phyloP scores from a whole-genome alignment of 2,329 filamentous ascomycete genomes.

The Lasiodiplodia sp. region DNA sequence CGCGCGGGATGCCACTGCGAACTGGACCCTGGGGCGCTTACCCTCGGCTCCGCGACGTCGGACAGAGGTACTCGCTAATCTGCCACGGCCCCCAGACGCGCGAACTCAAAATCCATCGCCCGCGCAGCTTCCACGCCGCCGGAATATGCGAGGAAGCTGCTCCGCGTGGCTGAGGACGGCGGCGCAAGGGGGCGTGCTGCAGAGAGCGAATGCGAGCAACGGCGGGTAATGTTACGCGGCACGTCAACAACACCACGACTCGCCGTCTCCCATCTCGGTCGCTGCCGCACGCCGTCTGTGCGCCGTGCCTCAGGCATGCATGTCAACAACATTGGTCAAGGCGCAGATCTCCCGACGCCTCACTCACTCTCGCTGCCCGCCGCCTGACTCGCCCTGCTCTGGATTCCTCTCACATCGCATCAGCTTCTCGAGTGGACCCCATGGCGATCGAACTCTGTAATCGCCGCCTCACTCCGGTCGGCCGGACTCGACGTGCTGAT shows the following conservation, averaged over 20 bases:
- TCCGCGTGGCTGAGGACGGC: not conserved
- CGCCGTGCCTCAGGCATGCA: slow-evolving; percentile 12
- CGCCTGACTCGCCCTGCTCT: slow-evolving; percentile 21
- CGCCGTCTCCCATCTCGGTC: slow-evolving; percentile 10
- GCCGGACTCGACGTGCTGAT: not conserved
- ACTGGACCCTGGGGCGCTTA: slow-evolving; percentile 15
- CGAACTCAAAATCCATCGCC: slow-evolving; percentile 9
- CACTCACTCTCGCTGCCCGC: slow-evolving; percentile 19
- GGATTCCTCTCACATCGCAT: not conserved
- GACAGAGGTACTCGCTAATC: slow-evolving; percentile 1
- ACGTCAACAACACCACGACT: slow-evolving; percentile 4
- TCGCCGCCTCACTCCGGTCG: not conserved
- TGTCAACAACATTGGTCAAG: slow-evolving; percentile 8
- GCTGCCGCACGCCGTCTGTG: slow-evolving; percentile 18
- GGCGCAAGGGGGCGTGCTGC: no score
- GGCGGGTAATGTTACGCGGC: slow-evolving; percentile 20
- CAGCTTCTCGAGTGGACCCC: not conserved
- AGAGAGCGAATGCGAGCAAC: slow-evolving; percentile 7
- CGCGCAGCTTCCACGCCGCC: slow-evolving; percentile 6
- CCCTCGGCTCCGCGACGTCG: not conserved
- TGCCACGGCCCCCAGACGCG: not conserved
- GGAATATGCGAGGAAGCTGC: slow-evolving; percentile 6
- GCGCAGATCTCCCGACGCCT: slow-evolving; percentile 24
- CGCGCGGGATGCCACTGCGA: slow-evolving; percentile 12
- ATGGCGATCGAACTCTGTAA: not conserved